Conservation (phyloP, 805 yeast species). For the Yueomyces sp. region DNA sequence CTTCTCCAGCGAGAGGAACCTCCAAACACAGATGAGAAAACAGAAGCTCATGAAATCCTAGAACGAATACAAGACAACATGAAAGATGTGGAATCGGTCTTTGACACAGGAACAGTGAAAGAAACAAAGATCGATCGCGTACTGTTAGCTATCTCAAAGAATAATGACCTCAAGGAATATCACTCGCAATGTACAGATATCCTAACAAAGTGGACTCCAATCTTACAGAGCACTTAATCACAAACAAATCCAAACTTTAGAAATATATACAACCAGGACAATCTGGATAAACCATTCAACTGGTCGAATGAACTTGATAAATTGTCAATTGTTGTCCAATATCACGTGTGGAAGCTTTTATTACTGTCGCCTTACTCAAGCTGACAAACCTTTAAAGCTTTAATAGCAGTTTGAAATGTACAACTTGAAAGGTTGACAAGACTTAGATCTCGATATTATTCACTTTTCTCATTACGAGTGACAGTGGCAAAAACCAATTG, state of each 20-base stretch:
- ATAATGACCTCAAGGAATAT: background rate
- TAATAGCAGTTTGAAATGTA: too few species aligned
- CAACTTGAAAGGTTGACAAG: too few species aligned
- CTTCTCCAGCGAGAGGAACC: slow-evolving; percentile 20
- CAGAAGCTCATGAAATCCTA: slow-evolving; percentile 18
- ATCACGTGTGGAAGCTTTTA: too few species aligned
- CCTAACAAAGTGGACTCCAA: too few species aligned
- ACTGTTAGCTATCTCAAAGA: background rate
- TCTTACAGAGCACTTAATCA: too few species aligned
- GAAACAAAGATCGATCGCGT: background rate
- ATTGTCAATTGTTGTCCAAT: too few species aligned
- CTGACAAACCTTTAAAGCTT: too few species aligned
- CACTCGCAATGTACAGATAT: background rate
- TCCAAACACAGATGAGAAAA: slow-evolving; percentile 13
- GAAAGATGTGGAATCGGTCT: background rate
- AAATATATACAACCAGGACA: too few species aligned
- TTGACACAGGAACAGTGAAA: background rate
- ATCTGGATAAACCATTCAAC: too few species aligned
- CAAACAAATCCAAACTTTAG: too few species aligned
- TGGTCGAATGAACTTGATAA: too few species aligned
- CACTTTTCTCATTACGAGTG: background rate
- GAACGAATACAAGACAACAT: slow-evolving; percentile 14
- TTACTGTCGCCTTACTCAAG: too few species aligned
- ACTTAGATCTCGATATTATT: background rate
- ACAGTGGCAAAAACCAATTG: background rate